Evolutionary conservation across 1,284 basidiomycete species (phyloP).

Genomic region (Garcileccinum viscosum): DNA sequence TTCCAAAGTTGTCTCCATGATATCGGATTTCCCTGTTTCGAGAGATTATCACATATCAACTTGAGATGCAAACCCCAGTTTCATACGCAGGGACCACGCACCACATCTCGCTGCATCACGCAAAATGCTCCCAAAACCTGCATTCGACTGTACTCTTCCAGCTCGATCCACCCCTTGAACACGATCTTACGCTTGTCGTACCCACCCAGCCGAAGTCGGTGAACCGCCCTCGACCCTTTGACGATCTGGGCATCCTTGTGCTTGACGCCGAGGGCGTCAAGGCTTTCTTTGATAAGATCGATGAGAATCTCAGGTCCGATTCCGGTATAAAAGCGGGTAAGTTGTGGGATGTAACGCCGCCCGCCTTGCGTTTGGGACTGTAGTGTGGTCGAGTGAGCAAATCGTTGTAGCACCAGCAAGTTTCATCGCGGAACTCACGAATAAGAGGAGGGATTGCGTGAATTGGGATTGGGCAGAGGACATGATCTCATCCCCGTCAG

Average conservation of each 20-base stretch:
- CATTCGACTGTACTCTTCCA: slow-evolving; percentile 60
- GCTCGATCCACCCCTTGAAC: slow-evolving; percentile 74
- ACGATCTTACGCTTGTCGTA: slow-evolving; percentile 63
- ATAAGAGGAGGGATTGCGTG: slow-evolving; percentile 65
- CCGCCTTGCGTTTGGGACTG: slow-evolving; percentile 81
- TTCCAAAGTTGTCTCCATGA: slow-evolving; percentile 80
- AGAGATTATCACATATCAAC: slow-evolving; percentile 8
- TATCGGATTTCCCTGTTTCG: slow-evolving; percentile 69
- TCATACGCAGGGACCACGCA: slow-evolving; percentile 36
- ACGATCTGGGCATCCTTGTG: slow-evolving; percentile 48
- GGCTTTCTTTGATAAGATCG: slow-evolving; percentile 55
- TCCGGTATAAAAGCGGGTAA: slow-evolving; percentile 79
- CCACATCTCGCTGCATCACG: slow-evolving; percentile 69
- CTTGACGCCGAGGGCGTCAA: slow-evolving; percentile 57
- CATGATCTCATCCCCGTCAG: slow-evolving; percentile 66
- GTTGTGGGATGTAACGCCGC: slow-evolving; percentile 66
- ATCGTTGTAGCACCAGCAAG: not conserved
- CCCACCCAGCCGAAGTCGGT: slow-evolving; percentile 66
- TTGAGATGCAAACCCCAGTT: not conserved
- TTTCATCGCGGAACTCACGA: slow-evolving; percentile 48
- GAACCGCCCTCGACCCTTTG: slow-evolving; percentile 28
- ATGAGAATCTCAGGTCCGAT: slow-evolving; percentile 59
- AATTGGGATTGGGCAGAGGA: slow-evolving; percentile 59
- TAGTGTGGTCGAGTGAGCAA: not conserved
- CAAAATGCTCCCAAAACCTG: slow-evolving; percentile 63